Evolutionary conservation across 306 rosid species (phyloP), one percentile per base, ranked within the genome.

Genomic region (Neltuma alba): DNA sequence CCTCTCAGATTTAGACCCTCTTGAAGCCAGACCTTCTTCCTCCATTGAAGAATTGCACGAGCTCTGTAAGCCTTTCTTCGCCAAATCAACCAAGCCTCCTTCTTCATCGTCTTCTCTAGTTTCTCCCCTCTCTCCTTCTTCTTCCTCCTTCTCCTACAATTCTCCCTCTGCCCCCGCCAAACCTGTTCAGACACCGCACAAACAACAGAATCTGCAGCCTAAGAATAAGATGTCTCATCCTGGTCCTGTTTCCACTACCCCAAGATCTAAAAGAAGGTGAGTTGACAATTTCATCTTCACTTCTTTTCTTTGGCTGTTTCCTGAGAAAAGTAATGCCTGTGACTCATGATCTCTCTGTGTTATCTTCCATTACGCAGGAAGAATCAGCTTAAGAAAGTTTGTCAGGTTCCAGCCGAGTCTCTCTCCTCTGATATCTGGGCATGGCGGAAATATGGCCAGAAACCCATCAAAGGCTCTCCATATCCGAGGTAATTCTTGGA

Each of bases 401-500:
- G 95, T 69, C 92, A 92, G 70, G 97, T 95, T 3, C 95, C 99
- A 2, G 97, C 92, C 4, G 99, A 95, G 84, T 79, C 81, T 70
- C 91, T 92, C 36, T 91, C 98, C 9, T 92, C 99, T n/a, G 99
- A 95, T 36, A 83, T 91, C 34, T 95, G 99, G 99, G 97, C 99
- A 64, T 95, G 99, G 99, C 81, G 99, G 55, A 95, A 95, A 83
- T 95, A 95, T 76, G 99, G 99, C 1, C 99, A 95, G 73, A 95
- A 95, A 87, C 99, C 99, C 81, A 95, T 95, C 25, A 95, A 95
- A 74, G 99, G 99, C 28, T 95, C 99, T 76, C 99, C 97, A 67
- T 92, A 89, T 89, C 99, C 99, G 67, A 92, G 99, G 99, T 95
- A 58, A 14, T 48, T 33, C 58, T 33, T 23, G 52, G 21, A 41